phyloP scores from a whole-genome alignment of 1,284 basidiomycete genomes.

The Anthracocystis setariae region DNA sequence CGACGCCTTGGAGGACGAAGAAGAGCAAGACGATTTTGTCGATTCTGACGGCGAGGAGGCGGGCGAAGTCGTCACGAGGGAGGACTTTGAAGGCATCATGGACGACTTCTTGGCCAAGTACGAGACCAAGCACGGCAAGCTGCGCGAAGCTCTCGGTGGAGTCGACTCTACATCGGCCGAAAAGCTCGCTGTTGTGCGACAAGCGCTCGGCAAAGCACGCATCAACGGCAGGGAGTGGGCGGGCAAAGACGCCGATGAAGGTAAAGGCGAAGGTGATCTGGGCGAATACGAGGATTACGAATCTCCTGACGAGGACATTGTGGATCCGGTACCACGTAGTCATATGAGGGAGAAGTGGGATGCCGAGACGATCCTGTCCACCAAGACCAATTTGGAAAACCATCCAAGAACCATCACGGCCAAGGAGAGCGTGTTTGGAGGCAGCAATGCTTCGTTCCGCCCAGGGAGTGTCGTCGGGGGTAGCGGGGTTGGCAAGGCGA shows the following conservation, averaged over 20 bases:
- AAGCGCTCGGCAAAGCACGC: slow-evolving; percentile 56
- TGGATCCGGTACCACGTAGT: slow-evolving; percentile 35
- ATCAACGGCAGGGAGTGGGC: slow-evolving; percentile 50
- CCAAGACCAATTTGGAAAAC: slow-evolving; percentile 66
- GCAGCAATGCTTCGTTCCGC: slow-evolving; percentile 37
- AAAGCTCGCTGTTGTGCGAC: slow-evolving; percentile 73
- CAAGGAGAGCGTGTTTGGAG: slow-evolving; percentile 50
- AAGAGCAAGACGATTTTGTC: slow-evolving; percentile 66
- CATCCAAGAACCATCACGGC: slow-evolving; percentile 62
- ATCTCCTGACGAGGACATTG: slow-evolving; percentile 71
- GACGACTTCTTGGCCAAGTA: slow-evolving; percentile 93
- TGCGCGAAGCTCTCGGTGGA: slow-evolving; percentile 73
- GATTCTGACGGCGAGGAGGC: slow-evolving; percentile 71
- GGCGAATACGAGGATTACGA: slow-evolving; percentile 85
- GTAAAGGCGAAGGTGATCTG: slow-evolving; percentile 69
- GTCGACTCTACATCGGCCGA: slow-evolving; percentile 70
- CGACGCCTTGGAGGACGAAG: slow-evolving; percentile 74
- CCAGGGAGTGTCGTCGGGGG: slow-evolving; percentile 21
- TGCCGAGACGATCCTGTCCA: slow-evolving; percentile 64
- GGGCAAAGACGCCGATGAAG: slow-evolving; percentile 61
- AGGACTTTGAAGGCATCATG: slow-evolving; percentile 90
- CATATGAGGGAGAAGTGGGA: slow-evolving; percentile 65
- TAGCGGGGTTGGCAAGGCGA: slow-evolving; percentile 16
- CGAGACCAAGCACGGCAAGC: slow-evolving; percentile 85
- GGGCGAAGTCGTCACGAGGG: slow-evolving; percentile 76